Conservation (phyloP, 2,329 filamentous ascomycete genomes). For the Fusarium sarcochroum region DNA sequence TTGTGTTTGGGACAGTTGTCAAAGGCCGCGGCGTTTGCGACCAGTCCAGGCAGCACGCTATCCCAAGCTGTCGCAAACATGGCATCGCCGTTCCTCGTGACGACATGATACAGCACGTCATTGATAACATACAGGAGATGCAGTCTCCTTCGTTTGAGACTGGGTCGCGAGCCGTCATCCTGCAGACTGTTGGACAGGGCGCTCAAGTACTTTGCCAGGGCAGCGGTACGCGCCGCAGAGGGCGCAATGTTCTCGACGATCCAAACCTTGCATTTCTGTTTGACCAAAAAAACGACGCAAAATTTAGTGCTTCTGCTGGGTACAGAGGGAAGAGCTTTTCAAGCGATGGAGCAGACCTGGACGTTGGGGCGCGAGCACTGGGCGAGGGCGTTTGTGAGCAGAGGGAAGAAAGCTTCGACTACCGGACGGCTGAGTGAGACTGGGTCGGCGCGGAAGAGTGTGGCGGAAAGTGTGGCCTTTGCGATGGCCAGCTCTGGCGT, state of each 20-base stretch:
- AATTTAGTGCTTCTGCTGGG: constrained; percentile 49
- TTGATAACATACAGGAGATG: constrained; percentile 84
- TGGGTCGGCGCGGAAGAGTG: constrained; percentile 82
- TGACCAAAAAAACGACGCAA: constrained; percentile 46
- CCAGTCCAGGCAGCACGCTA: constrained; percentile 72
- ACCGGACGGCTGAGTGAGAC: constrained; percentile 75
- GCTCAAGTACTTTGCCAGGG: constrained; percentile 82
- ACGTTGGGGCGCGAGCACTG: constrained; percentile 85
- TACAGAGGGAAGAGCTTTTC: constrained; percentile 46
- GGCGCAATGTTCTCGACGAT: constrained; percentile 79
- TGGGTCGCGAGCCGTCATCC: constrained; percentile 58
- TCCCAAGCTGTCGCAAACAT: constrained; percentile 71
- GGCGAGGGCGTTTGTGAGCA: constrained; percentile 74
- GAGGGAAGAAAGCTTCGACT: constrained; percentile 77
- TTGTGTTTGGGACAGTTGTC: constrained; percentile 75
- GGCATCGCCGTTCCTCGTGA: constrained; percentile 64
- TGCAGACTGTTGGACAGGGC: constrained; percentile 69
- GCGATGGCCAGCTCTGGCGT: constrained; percentile 81
- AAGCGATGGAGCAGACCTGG: constrained; percentile 79
- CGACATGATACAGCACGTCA: constrained; percentile 81
- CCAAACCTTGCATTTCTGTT: constrained; percentile 91
- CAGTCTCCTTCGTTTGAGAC: constrained; percentile 76
- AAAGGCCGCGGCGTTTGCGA: constrained; percentile 70
- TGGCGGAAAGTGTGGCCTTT: constrained; percentile 82
- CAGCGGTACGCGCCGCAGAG: constrained; percentile 74